Percentiles rank a stretch among this genome's conserved stretches.
Conservation (phyloP, 257 asterid species). For the Paraleonurus japonicus region DNA sequence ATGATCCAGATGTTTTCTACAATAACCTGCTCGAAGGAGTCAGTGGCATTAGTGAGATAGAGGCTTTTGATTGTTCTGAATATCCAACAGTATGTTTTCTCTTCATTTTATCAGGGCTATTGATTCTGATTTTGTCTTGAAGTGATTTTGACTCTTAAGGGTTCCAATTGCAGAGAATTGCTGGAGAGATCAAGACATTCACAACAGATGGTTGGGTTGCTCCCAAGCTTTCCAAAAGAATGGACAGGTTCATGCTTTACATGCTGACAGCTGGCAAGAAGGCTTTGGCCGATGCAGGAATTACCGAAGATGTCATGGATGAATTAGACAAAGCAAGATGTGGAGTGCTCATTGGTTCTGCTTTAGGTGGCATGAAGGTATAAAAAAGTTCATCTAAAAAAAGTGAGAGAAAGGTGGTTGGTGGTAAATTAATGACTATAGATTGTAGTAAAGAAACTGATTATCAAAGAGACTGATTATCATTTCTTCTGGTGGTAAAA, state of each 20-base stretch:
- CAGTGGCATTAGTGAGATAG: slow-evolving; percentile 90
- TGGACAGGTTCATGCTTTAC: slow-evolving; percentile 97
- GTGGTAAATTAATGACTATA: slow-evolving; percentile 7
- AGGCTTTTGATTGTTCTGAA: slow-evolving; percentile 83
- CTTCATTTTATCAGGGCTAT: slow-evolving; percentile 15
- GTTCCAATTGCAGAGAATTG: slow-evolving; percentile 67
- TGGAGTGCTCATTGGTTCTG: slow-evolving; percentile 93
- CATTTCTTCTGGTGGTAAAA: not conserved
- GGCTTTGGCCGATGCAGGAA: slow-evolving; percentile 88
- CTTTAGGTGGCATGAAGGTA: slow-evolving; percentile 99
- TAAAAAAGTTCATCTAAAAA: slow-evolving; percentile 3
- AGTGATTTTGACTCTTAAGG: slow-evolving; percentile 9
- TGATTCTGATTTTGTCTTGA: slow-evolving; percentile 26
- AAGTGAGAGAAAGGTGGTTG: not conserved
- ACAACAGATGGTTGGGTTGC: slow-evolving; percentile 92
- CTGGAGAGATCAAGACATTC: slow-evolving; percentile 94
- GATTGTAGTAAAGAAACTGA: no score
- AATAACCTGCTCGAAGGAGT: slow-evolving; percentile 82
- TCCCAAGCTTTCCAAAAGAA: slow-evolving; percentile 86
- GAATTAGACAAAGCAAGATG: slow-evolving; percentile 73
- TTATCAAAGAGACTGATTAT: not conserved
- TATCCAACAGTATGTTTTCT: slow-evolving; percentile 64
- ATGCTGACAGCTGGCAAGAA: slow-evolving; percentile 95
- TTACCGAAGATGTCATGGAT: slow-evolving; percentile 69
- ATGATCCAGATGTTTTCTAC: slow-evolving; percentile 76